Evolutionary conservation across 2,329 filamentous ascomycete species (phyloP), one percentile per base, ranked within the genome.

Genomic region (Rhynchosporium graminicola): DNA sequence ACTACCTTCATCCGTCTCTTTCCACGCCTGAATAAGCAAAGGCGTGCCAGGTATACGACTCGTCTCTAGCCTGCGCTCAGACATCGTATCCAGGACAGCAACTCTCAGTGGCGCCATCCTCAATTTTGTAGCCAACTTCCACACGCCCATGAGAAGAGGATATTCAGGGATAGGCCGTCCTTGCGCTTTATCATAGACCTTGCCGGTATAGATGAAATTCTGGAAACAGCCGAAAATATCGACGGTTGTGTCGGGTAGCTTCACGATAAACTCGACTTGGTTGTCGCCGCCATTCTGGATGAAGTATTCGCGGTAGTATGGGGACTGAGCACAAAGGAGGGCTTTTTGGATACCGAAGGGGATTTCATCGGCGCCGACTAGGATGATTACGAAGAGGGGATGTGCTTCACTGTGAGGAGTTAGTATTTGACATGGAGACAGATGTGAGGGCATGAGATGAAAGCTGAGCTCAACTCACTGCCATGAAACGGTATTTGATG

Each of bases 11-110:
- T 83, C 83, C 0, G 84, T 86, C 57, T 87, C 83, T 55, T 82
- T 80, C 84, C 85, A 87, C 6, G 85, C 84, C 68, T 83, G 80
- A 1, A 87, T 81, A 5, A 87, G 79, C 1, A 87, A 77, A 1
- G 82, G 81, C 0, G 83, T 83, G 3, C 83, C 80, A 1, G 85
- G 85, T 48, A 87, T 87, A 20, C 77, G 76, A 57, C 79, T 76
- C 0, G 83, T 86, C 33, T 79, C 68, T 12, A 79, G 79, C 38
- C 83, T 78, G 63, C 79, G 82, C 64, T 86, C 82, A 15, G 77
- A 72, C 85, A 88, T 87, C 47, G 80, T 80, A 42, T 82, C 80
- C 3, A 87, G 80, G 0, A 71, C 69, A 31, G 69, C 69, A 46
- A 68, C 45, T n/a, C 69, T 66, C 12, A 72, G 57, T 9, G 67